Evolutionary conservation across 352 stramenopile species (phyloP).

Genomic region (Phytophthora sp.): DNA sequence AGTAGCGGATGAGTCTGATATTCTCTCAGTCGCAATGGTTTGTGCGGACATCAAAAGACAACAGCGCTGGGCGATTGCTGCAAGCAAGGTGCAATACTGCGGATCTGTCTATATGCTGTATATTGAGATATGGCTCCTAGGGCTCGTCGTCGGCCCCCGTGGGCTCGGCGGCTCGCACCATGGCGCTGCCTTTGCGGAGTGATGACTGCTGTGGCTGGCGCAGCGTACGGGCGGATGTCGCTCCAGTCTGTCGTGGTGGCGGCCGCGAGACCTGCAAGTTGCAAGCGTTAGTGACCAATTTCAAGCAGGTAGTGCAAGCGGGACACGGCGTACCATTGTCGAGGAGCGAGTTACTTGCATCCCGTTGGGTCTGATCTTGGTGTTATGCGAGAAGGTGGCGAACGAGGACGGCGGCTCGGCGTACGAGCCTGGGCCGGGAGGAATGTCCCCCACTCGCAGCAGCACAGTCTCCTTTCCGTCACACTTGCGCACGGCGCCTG

Average conservation of each 20-base stretch:
- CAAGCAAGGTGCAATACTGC: too few species aligned
- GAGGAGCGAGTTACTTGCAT: constrained; percentile 15
- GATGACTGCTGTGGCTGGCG: constrained; percentile 16
- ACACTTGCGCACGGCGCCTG: constrained; percentile 75
- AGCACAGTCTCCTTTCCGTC: constrained; percentile 79
- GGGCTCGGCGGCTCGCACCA: constrained; percentile 25
- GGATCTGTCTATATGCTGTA: too few species aligned
- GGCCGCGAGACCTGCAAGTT: constrained; percentile 27
- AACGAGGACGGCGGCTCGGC: constrained; percentile 76
- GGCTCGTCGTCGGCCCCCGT: constrained; percentile 17
- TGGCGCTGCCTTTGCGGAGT: constrained; percentile 20
- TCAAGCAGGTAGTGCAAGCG: neutral
- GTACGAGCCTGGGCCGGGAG: constrained; percentile 75
- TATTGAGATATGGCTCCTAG: constrained; percentile 15
- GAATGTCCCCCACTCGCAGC: constrained; percentile 72
- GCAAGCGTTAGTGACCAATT: constrained; percentile 19
- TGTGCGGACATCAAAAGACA: too few species aligned
- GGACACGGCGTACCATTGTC: constrained; percentile 30
- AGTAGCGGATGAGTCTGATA: too few species aligned
- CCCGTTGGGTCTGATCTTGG: constrained; percentile 42
- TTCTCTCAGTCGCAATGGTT: too few species aligned
- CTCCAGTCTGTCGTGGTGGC: constrained; percentile 29
- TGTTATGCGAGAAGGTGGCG: constrained; percentile 75
- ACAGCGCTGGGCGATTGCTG: too few species aligned
- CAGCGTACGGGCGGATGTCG: constrained; percentile 7